Evolutionary conservation across 2,329 filamentous ascomycete genomes (phyloP), one percentile per base, ranked within the genome.

Genomic region (Exserohilum rostratum): DNA sequence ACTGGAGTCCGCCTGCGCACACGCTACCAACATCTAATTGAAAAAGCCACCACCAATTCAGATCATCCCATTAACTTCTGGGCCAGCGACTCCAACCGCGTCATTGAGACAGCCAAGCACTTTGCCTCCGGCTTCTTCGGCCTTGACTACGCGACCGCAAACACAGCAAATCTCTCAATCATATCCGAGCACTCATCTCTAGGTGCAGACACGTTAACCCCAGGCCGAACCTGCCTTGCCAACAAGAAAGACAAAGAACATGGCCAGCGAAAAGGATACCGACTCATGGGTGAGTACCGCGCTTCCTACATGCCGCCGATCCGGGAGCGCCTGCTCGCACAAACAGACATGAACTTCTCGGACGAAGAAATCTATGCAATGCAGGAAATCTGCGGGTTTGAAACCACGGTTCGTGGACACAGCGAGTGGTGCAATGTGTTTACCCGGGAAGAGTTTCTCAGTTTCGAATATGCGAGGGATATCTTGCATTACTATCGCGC

Each of bases 361-460:
- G 73, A 79, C 40, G 62, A 73, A 3, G 83, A 86, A 49, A 68
- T 86, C 33, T 86, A 81, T 62, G 77, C 79, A 53, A 86, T 86
- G 84, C 84, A 86, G 66, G 83, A 86, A 60, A 80, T 85, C 75
- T 86, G 84, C 64, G 84, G 82, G 1, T 87, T 86, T 58, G 84
- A 86, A 67, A 83, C 76, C 0, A 78, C 82, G 2, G 79, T 80
- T 0, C 77, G 80, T 52, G 84, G 83, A 6, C 73, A 69, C 18
- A 85, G 82, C 65, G 76, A 77, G 5, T 86, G 83, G 83, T 86
- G 83, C 58, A 70, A 80, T 50, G 76, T 85, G 7, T 86, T 86
- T 66, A 82, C 79, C 0, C 72, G 75, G 29, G 69, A 80, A 1
- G 83, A 86, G 42, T 85, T 83, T 77, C 67, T 79, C 11, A 68